Evolutionary conservation across 2,329 filamentous ascomycete species (phyloP), one percentile per base, ranked within the genome.

Genomic region (Stachybotrys chartarum): DNA sequence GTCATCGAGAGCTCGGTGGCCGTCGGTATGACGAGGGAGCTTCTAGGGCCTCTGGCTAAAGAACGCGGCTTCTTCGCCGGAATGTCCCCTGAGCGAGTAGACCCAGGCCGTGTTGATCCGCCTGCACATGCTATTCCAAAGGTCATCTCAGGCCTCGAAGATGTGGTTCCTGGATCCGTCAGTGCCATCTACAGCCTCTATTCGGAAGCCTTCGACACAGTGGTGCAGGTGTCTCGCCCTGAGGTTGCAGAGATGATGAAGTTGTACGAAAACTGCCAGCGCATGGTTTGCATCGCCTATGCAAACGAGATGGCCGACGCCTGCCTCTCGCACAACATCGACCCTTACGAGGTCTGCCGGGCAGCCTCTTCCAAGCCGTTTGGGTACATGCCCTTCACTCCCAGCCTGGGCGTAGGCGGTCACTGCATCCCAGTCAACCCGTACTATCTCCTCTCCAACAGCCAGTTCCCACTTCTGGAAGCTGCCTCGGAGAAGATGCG

Each of bases 181-280:
- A 62, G 71, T 8, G 66, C 70, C 39, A 80, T 82, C 54, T 57
- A 63, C 7, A 60, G 64, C 7, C 63, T 82, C 5, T 82, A 82
- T 62, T 67, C 68, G 3, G 61, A 65, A n/a, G 76, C 74, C 1
- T 82, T 81, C 58, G 69, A 79, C 52, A 63, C 66, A 0, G 68
- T 82, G 6, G 69, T 81, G 7, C 70, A 75, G 0, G 78, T 82
- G 32, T 78, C 76, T 11, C 67, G 65, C 32, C 78, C 79, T 1
- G 80, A 83, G 60, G 78, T 81, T 1, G 80, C 80, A 1, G 80
- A 82, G 64, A 81, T 82, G 77, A 78, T 75, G 58, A 83, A 83
- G 66, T 67, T 83, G 12, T 83, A 81, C 61, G 79, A 82, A 57
- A 83, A 82, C 62, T 83, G 80, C 61, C 78, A 82, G 62, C 72